Percentiles rank a stretch among this genome's conserved stretches.
Conservation (phyloP, 148 eudicot genomes). For the Nepenthes mirabilis region DNA sequence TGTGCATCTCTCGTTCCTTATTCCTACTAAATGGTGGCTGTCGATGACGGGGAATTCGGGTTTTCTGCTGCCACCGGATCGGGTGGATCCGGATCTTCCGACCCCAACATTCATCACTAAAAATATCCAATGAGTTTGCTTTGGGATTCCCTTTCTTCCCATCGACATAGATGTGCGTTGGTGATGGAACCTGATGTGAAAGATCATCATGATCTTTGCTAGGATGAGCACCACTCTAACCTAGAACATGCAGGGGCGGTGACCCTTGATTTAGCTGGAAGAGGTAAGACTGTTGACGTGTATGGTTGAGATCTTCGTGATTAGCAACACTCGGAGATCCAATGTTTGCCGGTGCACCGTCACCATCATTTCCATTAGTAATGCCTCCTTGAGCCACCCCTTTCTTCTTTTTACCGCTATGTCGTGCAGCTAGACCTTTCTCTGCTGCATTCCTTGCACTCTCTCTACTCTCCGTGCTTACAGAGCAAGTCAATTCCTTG, state of each 20-base stretch:
- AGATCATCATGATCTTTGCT: conserved; percentile 18
- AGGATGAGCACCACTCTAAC: conserved; percentile 33
- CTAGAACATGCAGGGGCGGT: conserved; percentile 25
- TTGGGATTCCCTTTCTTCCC: not conserved
- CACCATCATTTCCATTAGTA: conserved; percentile 5
- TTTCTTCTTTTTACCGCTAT: conserved; percentile 31
- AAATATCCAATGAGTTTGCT: conserved; percentile 32
- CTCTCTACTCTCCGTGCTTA: not conserved
- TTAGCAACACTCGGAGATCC: conserved; percentile 19
- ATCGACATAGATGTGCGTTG: not conserved
- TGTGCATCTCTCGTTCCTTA: too few relatives aligned
- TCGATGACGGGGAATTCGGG: too few relatives aligned
- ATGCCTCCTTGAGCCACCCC: conserved; percentile 32
- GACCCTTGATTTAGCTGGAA: conserved; percentile 14
- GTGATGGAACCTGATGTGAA: conserved; percentile 22
- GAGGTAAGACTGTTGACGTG: conserved; percentile 15
- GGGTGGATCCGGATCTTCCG: too few relatives aligned
- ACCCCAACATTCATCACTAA: too few relatives aligned
- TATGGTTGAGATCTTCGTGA: conserved; percentile 26
- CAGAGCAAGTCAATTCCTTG: not conserved
- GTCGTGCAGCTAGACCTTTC: too few relatives aligned
- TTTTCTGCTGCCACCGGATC: too few relatives aligned
- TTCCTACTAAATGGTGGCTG: too few relatives aligned
- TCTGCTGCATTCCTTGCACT: not conserved
- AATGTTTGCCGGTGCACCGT: conserved; percentile 15